Percentiles rank a stretch among this genome's conserved stretches.
Evolutionary conservation across 495 filamentous ascomycete species (phyloP).

Genomic region (Delitschia confertaspora): DNA sequence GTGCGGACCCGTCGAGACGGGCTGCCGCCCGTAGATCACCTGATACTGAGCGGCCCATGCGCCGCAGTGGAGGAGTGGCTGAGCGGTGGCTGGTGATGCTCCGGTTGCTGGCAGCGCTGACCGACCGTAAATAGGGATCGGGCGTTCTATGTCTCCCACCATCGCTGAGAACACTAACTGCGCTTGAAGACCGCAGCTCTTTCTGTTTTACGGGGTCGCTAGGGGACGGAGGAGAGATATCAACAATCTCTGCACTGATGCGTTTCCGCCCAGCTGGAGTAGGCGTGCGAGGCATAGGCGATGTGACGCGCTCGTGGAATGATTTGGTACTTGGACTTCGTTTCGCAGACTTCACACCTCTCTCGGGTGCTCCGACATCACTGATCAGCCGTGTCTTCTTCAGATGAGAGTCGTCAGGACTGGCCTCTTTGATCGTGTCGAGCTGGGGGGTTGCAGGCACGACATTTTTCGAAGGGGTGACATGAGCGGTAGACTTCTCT

Average conservation of each 20-base stretch:
- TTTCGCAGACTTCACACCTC: slow-evolving; percentile 29
- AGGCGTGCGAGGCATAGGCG: slow-evolving; percentile 22
- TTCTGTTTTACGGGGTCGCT: slow-evolving; percentile 28
- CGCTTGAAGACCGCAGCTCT: slow-evolving; percentile 34
- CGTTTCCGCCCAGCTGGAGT: slow-evolving; percentile 12
- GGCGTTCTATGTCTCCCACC: slow-evolving; percentile 45
- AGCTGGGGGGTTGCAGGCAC: slow-evolving; percentile 26
- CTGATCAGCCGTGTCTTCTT: slow-evolving; percentile 34
- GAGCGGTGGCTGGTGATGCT: slow-evolving; percentile 48
- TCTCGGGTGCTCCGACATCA: slow-evolving; percentile 33
- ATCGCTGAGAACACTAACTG: slow-evolving; percentile 41
- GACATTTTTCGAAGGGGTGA: slow-evolving; percentile 20
- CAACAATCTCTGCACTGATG: slow-evolving; percentile 11
- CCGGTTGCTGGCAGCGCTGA: slow-evolving; percentile 50
- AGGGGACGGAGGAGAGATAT: slow-evolving; percentile 25
- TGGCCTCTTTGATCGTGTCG: slow-evolving; percentile 38
- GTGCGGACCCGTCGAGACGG: slow-evolving; percentile 33
- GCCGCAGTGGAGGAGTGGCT: slow-evolving; percentile 58
- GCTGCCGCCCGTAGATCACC: slow-evolving; percentile 72
- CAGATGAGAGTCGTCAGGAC: slow-evolving; percentile 32
- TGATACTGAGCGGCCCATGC: slow-evolving; percentile 63
- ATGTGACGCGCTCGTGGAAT: slow-evolving; percentile 26
- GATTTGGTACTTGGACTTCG: slow-evolving; percentile 27
- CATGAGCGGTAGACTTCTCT: slow-evolving; percentile 2
- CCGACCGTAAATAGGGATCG: slow-evolving; percentile 47